These are phyloP conservation scores for Halteria grandinella DNA, from an alignment of 73 alveolate genomes.

Conservation along the genomic window DNA sequence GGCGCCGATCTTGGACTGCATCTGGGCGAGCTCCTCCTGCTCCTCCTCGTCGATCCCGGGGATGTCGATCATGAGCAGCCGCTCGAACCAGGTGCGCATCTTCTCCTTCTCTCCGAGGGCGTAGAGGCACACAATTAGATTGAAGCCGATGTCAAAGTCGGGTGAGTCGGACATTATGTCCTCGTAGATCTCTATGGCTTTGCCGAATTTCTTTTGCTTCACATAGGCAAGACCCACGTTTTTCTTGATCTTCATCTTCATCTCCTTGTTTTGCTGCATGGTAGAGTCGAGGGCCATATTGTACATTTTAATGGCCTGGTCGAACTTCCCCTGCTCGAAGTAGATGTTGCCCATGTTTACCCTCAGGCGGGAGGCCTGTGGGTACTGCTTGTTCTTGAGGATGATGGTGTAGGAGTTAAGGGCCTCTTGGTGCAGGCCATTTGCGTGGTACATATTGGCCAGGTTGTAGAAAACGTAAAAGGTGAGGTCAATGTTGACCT, in stretches of 20 bases:
- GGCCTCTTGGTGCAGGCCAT: slow-evolving; percentile 78
- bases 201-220: slow-evolving; percentile 91
- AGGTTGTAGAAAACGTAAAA: slow-evolving; percentile 75
- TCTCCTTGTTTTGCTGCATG: slow-evolving; percentile 94
- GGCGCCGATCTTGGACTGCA: slow-evolving; percentile 80
- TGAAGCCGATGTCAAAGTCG: slow-evolving; percentile 86
- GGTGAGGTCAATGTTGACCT: slow-evolving; percentile 80
- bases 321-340: slow-evolving; percentile 95
- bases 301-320: slow-evolving; percentile 98
- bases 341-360: slow-evolving; percentile 98
- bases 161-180: slow-evolving; percentile 82
- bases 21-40: slow-evolving; percentile 76
- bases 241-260: slow-evolving; percentile 95
- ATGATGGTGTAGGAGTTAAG: slow-evolving; percentile 84
- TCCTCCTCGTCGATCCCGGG: slow-evolving; percentile 93
- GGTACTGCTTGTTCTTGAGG: slow-evolving; percentile 89
- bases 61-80: slow-evolving; percentile 86
- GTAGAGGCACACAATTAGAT: slow-evolving; percentile 89
- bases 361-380: slow-evolving; percentile 81
- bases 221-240: slow-evolving; percentile 98
- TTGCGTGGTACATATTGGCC: slow-evolving; percentile 78
- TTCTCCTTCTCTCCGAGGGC: slow-evolving; percentile 92
- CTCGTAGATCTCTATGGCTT: slow-evolving; percentile 91
- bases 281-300: slow-evolving; percentile 99
- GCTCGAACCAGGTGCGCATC: slow-evolving; percentile 82